Evolutionary conservation across 169 alveolate genomes (phyloP), one percentile per base, ranked within the genome.

Genomic region (Eimeria maxima): DNA sequence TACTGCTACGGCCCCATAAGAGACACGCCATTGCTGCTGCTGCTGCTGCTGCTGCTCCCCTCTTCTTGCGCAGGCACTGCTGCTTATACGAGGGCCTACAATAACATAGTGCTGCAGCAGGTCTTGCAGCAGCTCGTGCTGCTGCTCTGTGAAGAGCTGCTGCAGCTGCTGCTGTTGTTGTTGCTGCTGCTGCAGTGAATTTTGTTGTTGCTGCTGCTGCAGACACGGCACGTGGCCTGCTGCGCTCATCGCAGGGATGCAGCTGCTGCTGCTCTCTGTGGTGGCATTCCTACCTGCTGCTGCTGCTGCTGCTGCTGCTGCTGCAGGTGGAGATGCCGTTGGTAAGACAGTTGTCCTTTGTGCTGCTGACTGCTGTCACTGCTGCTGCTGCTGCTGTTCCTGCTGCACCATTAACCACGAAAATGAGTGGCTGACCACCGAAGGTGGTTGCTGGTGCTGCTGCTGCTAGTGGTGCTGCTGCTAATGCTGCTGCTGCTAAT

Each of bases 171-270:
- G 81, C 27, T 2, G 69, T 16, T 76, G 69, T 2, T 76, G 60
- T 65, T 44, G 88, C 88, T 44, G 88, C 27, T 33, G 60, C 60
- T 53, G 60, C 60, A 53, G 18, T 13, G 44, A 22, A 10, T 44
- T 42, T 29, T 81, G 90, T 38, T 10, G 90, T 71, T 33, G 71
- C 67, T 27, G 90, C 90, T 80, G 65, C 69, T 47, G 90, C 90
- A 81, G 44, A 27, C 47, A 16, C 50, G 90, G 90, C 90, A 47
- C 50, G 90, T 27, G 73, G 55, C 71, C 67, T 81, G 90, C 90
- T 45, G 90, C 44, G 71, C 73, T 81, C 90, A 81, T 81, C 67
- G 90, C 67, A 81, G 90, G 67, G 71, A 11, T 27, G 90, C 90
- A 47, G 90, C 90, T 33, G 90, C 90, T 50, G 90, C 44, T 14